These are phyloP conservation scores for Leishmania aethiopica DNA, from an alignment of 208 protist genomes.

Conservation along the genomic window DNA sequence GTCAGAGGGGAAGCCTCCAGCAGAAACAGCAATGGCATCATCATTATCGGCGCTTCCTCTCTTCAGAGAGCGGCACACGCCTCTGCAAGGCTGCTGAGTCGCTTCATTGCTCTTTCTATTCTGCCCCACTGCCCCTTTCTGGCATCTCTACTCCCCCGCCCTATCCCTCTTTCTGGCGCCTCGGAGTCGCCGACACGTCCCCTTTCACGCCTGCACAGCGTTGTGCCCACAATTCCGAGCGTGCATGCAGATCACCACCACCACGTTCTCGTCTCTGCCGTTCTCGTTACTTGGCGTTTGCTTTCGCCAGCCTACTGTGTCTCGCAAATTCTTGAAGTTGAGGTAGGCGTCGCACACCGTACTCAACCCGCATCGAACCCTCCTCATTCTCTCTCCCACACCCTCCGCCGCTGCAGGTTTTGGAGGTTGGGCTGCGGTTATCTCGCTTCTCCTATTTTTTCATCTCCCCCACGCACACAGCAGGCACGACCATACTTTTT, in stretches of 20 bases:
- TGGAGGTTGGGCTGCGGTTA: too few relatives aligned
- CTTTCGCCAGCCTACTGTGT: background rate
- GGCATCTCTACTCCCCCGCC: background rate
- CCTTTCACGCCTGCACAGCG: background rate
- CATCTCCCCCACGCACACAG: background rate
- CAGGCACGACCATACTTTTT: too few relatives aligned
- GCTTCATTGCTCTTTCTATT: background rate
- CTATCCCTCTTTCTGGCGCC: background rate
- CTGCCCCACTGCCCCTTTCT: background rate
- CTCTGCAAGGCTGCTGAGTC: background rate
- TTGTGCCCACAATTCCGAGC: background rate
- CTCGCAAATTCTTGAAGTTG: too few relatives aligned
- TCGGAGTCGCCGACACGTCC: background rate
- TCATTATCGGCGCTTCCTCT: background rate
- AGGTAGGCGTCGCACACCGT: too few relatives aligned
- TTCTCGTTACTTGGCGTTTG: background rate
- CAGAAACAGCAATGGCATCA: background rate
- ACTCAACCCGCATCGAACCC: too few relatives aligned
- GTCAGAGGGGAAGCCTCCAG: background rate
- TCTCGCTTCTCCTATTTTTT: too few relatives aligned
- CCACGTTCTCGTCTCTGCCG: background rate
- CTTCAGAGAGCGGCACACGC: background rate
- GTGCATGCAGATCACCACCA: background rate
- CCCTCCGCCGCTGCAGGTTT: too few relatives aligned
- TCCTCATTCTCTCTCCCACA: too few relatives aligned